Evolutionary conservation across 768 basidiomycete species (phyloP), one percentile per base, ranked within the genome.

Genomic region (Lyophyllum shimeji): DNA sequence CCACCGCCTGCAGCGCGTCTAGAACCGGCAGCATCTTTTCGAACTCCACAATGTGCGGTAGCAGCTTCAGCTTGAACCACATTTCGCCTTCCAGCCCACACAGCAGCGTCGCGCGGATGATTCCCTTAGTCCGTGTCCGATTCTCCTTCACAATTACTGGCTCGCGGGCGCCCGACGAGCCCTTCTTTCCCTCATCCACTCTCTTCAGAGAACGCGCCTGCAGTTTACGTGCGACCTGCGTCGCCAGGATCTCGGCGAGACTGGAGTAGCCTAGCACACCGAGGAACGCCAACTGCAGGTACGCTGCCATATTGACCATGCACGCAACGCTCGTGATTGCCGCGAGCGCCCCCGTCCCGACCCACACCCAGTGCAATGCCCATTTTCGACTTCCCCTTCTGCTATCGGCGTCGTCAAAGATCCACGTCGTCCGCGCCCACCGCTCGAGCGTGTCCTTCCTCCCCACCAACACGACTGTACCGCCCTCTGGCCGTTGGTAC

Each of bases 221-320:
- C 11, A 50, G 27, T 18, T 18, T 34, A 15, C 48, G 29, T 8
- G 48, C 48, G 1, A 50, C n/a, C 31, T 34, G 48, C 33, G 48
- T 50, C 12, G 48, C 48, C 18, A 37, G 3, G 15, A 50, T 50
- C n/a, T 50, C 48, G 1, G 48, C 48, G 20, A 50, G 31, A 34
- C 48, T 50, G 9, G 48, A 50, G 31, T 50, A 50, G 31, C 48
- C 48, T 20, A 50, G 17, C 48, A 50, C 48, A n/a, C 17, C 29
- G 13, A 50, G 11, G 31, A 50, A 50, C 23, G 29, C 48, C 2
- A 50, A 33, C n/a, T 50, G 48, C n/a, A 50, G 18, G 31, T 50
- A 33, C 15, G 48, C 48, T 6, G 48, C 48, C 48, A 50, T 50
- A 24, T 50, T 50, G 8, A 50, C 48, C 48, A 50, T 50, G 21